Evolutionary conservation across 106 monocot genomes (phyloP), one percentile per base, ranked within the genome.

Genomic region (Iris macrosiphon): DNA sequence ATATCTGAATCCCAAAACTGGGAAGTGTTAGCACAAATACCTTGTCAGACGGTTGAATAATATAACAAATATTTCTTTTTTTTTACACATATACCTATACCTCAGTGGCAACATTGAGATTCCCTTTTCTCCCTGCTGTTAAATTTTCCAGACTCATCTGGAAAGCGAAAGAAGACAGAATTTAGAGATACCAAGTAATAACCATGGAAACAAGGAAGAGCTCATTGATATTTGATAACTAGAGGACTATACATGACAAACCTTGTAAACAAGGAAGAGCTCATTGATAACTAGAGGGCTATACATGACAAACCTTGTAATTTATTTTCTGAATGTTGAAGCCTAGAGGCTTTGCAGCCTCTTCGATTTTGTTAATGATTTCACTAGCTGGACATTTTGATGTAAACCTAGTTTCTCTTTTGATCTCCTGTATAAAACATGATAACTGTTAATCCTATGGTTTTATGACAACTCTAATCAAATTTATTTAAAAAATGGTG

Each of bases 121-220:
- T 92, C 28, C 91, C 91, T 40, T 92, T 92, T 51, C 91, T 92
- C 23, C 91, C 91, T 8, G 78, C 91, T 61, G 79, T 85, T 7
- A 71, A 40, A 17, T 86, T 92, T 67, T 72, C 70, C 27, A 92
- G 71, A 32, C 49, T 85, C 82, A 92, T 70, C 91, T 92, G 63
- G 12, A 53, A 62, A 61, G 2, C 4, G 11, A 10, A 59, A 62
- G 8, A 17, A 34, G 28, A 44, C 11, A 27, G 9, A 8, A 15
- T 3, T 11, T 19, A 2, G 40, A 62, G 7, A 24, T 27, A 58
- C 3, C 40, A 23, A 56, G 34, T 37, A 0, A 56, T 7, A n/a
- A 26, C 29, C 8, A n/a, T n/a, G n/a, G n/a, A n/a, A n/a, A n/a
- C 37, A 37, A 7, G 5, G 37, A 12, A 5, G 12, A 5, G 12